Evolutionary conservation across 73 alveolate genomes (phyloP), one percentile per base, ranked within the genome.

Genomic region (Effrenium voratum): DNA sequence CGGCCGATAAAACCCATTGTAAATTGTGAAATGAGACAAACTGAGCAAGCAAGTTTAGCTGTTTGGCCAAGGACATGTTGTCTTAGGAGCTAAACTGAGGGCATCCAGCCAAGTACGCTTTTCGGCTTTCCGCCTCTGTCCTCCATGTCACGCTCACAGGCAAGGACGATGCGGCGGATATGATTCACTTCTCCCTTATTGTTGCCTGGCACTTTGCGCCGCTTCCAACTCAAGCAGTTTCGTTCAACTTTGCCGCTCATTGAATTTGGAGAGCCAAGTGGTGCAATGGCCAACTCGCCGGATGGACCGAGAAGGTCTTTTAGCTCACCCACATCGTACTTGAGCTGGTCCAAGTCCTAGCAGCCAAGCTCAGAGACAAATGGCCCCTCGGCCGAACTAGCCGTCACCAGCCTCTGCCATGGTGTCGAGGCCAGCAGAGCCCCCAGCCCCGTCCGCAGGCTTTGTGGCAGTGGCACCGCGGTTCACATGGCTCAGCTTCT

Each of bases 91-190:
- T n/a, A n/a, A n/a, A n/a, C n/a, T n/a, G n/a, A n/a, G n/a, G n/a
- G n/a, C n/a, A n/a, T n/a, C n/a, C n/a, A n/a, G n/a, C 68, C 22
- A 15, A 15, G 68, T 12, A 55, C 68, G 30, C 68, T 22, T 57
- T 0, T 57, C 28, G 68, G 28, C 1, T 2, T 2, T 22, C 72
- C 28, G 34, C 3, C 38, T 36, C 55, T 30, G 4, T 1, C 93
- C 83, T 86, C 95, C 95, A 88, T 88, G 95, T 88, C 95, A 66
- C 95, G 95, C 72, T 88, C 95, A 41, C 95, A 88, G 40, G 95
- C 95, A 45, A 88, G 72, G 45, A 88, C 95, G 40, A 88, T 88
- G 34, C 95, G 95, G 41, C 95, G 83, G 95, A 88, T 88, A 73
- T 88, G 95, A 75, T 88, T 88, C 86, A 88, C 95, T 66, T 88